Evolutionary conservation across 2,329 filamentous ascomycete species (phyloP), one percentile per base, ranked within the genome.

Genomic region (Colletotrichum echinochloae): DNA sequence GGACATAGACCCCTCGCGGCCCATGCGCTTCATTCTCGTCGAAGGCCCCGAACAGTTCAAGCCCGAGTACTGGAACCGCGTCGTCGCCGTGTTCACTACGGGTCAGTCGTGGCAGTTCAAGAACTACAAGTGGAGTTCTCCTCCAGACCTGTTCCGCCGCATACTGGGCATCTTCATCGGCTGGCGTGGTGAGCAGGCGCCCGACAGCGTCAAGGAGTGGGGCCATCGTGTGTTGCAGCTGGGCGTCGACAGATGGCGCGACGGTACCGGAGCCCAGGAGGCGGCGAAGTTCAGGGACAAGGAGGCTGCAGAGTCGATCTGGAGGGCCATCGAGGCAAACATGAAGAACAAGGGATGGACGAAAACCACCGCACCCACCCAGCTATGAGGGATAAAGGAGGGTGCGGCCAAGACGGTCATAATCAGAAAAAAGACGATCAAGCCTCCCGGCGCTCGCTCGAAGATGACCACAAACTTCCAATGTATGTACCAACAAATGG

Each of bases 61-160:
- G 80, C 96, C 96, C 0, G 95, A 98, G 79, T 98, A 98, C 85
- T 99, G 96, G 96, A 91, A 91, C 77, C 91, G 95, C 61, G 92
- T 99, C 8, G 96, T 98, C 1, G 96, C 93, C 16, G 95, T 99
- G 67, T 98, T 99, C 83, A 99, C 96, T 0, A 99, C 96, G 0
- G 96, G 96, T 41, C 96, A 99, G 83, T 91, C 92, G 12, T 99
- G 96, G 96, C 96, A 99, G 82, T 99, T 99, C 84, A 97, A 98
- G 83, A 93, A 90, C 75, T 99, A 99, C 88, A 97, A 97, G 82
- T 99, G 96, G 94, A 91, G 91, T 75, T 91, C 92, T 66, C 93
- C 96, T 0, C 88, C 90, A 18, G 96, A 98, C 78, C 86, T 99
- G 60, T 99, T 99, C 84, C 90, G 90, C 74, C 93, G 98, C 77